Base-by-base conservation (phyloP, 2,329 filamentous ascomycete genomes). In the Aspergillus oerlinghausenensis region DNA sequence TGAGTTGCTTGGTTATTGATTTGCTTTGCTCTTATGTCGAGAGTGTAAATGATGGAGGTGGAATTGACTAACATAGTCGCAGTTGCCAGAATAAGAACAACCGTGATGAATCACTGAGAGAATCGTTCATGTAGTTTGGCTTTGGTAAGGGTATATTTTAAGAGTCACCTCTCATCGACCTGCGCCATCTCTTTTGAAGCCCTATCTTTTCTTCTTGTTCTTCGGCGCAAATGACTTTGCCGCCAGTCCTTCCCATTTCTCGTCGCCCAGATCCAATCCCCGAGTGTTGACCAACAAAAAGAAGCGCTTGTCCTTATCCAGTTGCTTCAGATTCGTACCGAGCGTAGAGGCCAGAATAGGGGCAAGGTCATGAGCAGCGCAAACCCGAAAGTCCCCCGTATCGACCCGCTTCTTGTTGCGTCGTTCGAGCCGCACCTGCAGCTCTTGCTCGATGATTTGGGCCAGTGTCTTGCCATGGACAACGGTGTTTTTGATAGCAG, bases 291-390 rank as follows among this genome's bases (percentile, higher is more conserved):
- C 26, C 6, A 59, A 49, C 23, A 54, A 40, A 17, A 55, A 17
- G 57, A 67, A 65, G 19, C 43, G n/a, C 19, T 57, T 57, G 26
- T 72, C 63, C 45, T 55, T 69, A 17, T 60, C 60, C 29, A 73
- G 48, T 25, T 64, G 61, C 56, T 68, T 70, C 4, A 60, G 43
- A 28, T 67, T 61, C 38, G 73, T 65, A 11, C 55, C 55, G 45
- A 74, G 64, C 1, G 56, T 63, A 47, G 61, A 63, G 38, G 68
- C 68, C 23, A 72, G 60, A 7, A 71, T 57, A 1, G 65, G 67
- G 21, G 68, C 67, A 42, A 73, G 49, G 58, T 74, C 70, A 54
- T 73, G 70, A 3, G 70, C 70, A n/a, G 71, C 66, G 51, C 69
- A 73, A n/a, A 72, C 60, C 1, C 67, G 57, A 55, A 65, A 72